Conservation (phyloP, 176 grass and related monocot species). For the Typha latifolia region DNA sequence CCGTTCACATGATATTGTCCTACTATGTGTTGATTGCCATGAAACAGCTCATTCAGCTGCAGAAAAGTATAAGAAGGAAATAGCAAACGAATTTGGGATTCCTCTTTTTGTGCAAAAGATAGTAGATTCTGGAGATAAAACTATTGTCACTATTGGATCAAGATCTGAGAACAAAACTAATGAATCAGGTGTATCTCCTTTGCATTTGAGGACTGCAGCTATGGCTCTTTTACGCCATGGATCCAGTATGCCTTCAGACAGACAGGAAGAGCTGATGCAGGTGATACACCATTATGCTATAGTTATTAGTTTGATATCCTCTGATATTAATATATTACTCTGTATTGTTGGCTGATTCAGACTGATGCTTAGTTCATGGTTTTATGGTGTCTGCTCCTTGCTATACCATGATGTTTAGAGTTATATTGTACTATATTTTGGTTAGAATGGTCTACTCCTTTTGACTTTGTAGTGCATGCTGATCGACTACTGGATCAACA, state of each 20-base stretch:
- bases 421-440: too few relatives aligned
- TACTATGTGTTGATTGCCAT: conserved; percentile 90
- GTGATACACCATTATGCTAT: conserved; percentile 16
- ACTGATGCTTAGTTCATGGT: too few relatives aligned
- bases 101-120: conserved; percentile 97
- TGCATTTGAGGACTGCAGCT: conserved; percentile 85
- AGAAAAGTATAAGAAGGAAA: conserved; percentile 77
- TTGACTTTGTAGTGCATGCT: too few relatives aligned
- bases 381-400: too few relatives aligned
- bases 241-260: conserved; percentile 69
- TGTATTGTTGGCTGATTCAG: too few relatives aligned
- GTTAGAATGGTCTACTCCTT: too few relatives aligned
- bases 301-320: background rate
- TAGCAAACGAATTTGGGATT: conserved; percentile 72
- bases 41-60: conserved; percentile 79
- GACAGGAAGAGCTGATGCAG: conserved; percentile 72
- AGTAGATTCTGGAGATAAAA: conserved; percentile 58
- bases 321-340: too few relatives aligned
- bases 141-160: conserved; percentile 29
- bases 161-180: conserved; percentile 21
- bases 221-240: conserved; percentile 94
- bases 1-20: conserved; percentile 95
- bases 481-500: too few relatives aligned
- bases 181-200: conserved; percentile 69
- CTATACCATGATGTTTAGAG: too few relatives aligned